These are phyloP conservation scores for Fusarium redolens DNA, from an alignment of 2,329 filamentous ascomycete species.

Conservation along the genomic window DNA sequence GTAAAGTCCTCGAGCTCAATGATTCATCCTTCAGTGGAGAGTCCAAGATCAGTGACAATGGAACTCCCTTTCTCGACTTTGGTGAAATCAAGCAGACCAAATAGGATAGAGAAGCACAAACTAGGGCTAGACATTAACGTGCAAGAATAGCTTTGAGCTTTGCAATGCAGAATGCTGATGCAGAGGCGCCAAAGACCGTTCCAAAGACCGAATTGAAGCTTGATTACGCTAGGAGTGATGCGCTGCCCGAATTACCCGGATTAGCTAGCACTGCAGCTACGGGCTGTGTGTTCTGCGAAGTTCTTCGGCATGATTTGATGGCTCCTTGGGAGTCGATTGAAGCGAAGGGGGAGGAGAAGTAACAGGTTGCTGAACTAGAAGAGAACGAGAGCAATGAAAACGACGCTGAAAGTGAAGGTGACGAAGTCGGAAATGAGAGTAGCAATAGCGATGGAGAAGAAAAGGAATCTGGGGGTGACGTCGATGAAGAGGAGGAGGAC, in stretches of 20 bases:
- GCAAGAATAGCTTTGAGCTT: too few species aligned
- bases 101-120: not conserved
- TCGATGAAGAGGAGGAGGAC: too few species aligned
- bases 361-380: not conserved
- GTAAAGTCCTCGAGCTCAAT: not conserved
- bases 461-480: too few species aligned
- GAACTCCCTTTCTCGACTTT: not conserved
- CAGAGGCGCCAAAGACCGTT: not conserved
- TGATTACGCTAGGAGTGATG: accelerated
- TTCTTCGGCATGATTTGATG: accelerated
- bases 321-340: not conserved
- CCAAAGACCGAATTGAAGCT: not conserved
- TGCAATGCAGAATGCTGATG: not conserved
- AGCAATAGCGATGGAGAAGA: not conserved
- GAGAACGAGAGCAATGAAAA: not conserved
- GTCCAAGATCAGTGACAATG: not conserved
- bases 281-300: not conserved
- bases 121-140: not conserved
- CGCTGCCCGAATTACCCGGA: not conserved
- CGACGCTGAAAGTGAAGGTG: not conserved
- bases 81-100: accelerated
- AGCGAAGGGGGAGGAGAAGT: not conserved
- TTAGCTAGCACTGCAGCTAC: not conserved
- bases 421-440: too few species aligned
- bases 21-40: not conserved